Base-by-base conservation (phyloP, 2,329 filamentous ascomycete species). In the Huntiella moniliformis region DNA sequence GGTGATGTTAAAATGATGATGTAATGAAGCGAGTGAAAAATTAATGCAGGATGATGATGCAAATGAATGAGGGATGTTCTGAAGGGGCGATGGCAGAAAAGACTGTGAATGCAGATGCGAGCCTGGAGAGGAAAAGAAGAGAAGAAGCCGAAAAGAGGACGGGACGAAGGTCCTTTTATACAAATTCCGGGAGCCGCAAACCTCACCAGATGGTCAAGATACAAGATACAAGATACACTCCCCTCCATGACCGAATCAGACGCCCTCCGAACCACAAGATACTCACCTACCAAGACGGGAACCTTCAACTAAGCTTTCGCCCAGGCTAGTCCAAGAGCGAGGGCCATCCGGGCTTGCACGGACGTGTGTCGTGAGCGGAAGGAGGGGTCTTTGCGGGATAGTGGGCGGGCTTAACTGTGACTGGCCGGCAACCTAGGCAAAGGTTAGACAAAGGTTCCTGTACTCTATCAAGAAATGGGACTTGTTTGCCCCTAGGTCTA, bases 301-400 rank as follows among this genome's bases (percentile, higher is more conserved):
- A 77, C n/a, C 66, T 71, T 36, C 34, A 36, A 36, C 12, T 36
- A 28, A 28, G 22, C 22, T 28, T 28, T 28, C 10, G 22, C 10
- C 12, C 12, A n/a, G 12, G 6, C 34, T 36, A n/a, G 34, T 13
- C 34, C 34, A 13, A 36, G 12, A n/a, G 15, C 34, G 15, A 16
- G 34, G 34, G 11, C 15, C 12, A 16, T 36, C 34, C 34, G 12
- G 12, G 5, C 34, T 36, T 28, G 22, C 22, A 28, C 22, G 22
- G 22, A 28, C 22, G 22, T 28, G 2, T 28, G 22, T 10, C 10
- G 22, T 28, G 22, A 28, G 22, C 22, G 22, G 22, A 28, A 8
- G 10, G 22, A 28, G 22, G 22, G 22, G 22, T 28, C 22, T 28
- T 28, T 28, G 22, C 22, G 22, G 22, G 22, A 28, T 28, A 28